Conservation (phyloP, 129 eudicot species). For the Escallonia herrerae region DNA sequence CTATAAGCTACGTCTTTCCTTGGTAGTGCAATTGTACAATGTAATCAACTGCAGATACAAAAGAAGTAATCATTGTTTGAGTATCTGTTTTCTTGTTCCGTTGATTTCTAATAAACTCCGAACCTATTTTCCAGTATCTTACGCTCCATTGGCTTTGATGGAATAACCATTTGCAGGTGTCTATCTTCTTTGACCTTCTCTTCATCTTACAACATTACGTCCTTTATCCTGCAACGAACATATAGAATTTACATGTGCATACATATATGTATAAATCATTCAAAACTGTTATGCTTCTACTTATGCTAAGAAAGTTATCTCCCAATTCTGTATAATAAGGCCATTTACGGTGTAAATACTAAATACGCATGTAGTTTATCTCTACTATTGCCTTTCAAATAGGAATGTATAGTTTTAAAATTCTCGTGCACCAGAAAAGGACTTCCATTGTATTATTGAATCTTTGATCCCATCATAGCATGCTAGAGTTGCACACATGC, state of each 20-base stretch:
- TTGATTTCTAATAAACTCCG: not conserved
- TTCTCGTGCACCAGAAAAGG: not conserved
- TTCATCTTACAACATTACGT: constrained; percentile 90
- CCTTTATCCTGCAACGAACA: constrained; percentile 37
- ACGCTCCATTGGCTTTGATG: not conserved
- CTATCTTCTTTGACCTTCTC: constrained; percentile 78
- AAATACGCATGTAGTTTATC: not conserved
- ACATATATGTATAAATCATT: not conserved
- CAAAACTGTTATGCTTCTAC: not conserved
- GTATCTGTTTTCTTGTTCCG: not conserved
- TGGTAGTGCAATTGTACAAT: not conserved
- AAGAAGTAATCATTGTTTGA: not conserved
- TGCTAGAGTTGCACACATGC: too few species aligned
- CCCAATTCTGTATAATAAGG: not conserved
- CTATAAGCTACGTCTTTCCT: not conserved
- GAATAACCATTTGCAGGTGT: constrained; percentile 47
- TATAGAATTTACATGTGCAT: constrained; percentile 6
- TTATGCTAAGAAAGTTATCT: not conserved
- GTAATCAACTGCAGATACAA: too few species aligned
- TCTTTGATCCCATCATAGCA: not conserved
- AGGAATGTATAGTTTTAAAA: not conserved
- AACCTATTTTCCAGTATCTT: not conserved
- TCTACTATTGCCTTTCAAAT: not conserved
- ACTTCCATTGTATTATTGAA: not conserved
- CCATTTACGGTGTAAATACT: not conserved